phyloP scores from a whole-genome alignment of 2,329 filamentous ascomycete species.

The Pseudogymnoascus sp. region DNA sequence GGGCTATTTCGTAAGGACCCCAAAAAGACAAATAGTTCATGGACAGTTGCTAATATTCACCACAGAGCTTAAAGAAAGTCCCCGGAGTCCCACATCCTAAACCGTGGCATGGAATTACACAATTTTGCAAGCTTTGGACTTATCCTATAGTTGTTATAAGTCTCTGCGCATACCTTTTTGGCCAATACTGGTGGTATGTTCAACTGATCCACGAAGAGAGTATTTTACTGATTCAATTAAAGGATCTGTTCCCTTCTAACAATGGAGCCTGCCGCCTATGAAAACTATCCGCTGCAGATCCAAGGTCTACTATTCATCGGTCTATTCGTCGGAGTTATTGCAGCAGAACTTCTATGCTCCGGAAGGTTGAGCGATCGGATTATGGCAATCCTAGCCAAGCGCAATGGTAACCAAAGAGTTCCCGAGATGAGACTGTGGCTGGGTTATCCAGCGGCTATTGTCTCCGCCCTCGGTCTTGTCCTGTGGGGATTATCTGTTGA shows the following conservation, averaged over 20 bases:
- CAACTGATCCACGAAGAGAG: neutral
- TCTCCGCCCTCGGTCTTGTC: constrained; percentile 43
- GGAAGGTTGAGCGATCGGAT: constrained; percentile 47
- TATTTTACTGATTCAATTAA: constrained; percentile 5
- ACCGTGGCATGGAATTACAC: constrained; percentile 37
- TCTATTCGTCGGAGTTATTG: constrained; percentile 44
- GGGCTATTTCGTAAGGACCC: constrained; percentile 27
- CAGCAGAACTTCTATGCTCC: constrained; percentile 45
- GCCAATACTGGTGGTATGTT: constrained; percentile 49
- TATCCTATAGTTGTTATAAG: constrained; percentile 39
- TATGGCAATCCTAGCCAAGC: constrained; percentile 38
- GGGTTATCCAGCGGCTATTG: constrained; percentile 43
- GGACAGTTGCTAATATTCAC: constrained; percentile 28
- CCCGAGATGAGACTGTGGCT: constrained; percentile 52
- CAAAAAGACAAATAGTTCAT: constrained; percentile 22
- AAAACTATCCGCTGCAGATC: constrained; percentile 34
- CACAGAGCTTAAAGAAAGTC: constrained; percentile 39
- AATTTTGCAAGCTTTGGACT: constrained; percentile 41
- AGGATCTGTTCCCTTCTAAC: constrained; percentile 15
- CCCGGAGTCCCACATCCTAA: constrained; percentile 46
- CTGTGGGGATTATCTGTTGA: constrained; percentile 51
- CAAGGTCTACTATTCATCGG: constrained; percentile 47
- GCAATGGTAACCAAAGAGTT: constrained; percentile 36
- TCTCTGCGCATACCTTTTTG: constrained; percentile 43
- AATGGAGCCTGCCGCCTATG: constrained; percentile 27